phyloP scores from a whole-genome alignment of 495 filamentous ascomycete species.

The Penicillium angulare region DNA sequence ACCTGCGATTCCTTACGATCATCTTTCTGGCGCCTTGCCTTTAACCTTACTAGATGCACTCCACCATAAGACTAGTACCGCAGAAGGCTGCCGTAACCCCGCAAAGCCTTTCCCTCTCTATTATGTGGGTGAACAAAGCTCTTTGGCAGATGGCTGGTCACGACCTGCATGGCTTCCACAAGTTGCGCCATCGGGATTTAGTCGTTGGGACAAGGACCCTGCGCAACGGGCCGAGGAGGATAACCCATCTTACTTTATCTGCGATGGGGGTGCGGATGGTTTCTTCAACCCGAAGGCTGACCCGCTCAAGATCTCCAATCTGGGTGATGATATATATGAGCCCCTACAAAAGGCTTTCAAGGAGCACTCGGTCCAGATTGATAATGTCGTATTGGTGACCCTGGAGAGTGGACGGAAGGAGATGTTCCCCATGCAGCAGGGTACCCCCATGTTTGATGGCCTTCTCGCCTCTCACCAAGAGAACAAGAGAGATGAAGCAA shows the following conservation, averaged over 20 bases:
- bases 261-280: slow-evolving; percentile 13
- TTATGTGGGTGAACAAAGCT: slow-evolving; percentile 5
- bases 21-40: slow-evolving; percentile 33
- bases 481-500: slow-evolving; percentile 15
- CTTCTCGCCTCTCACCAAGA: slow-evolving; percentile 30
- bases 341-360: slow-evolving; percentile 31
- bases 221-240: slow-evolving; percentile 17
- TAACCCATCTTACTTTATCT: slow-evolving; percentile 18
- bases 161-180: slow-evolving; percentile 30
- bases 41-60: slow-evolving; percentile 31
- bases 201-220: slow-evolving; percentile 23
- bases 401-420: slow-evolving; percentile 50
- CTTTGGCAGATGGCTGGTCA: slow-evolving; percentile 14
- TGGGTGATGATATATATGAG: slow-evolving; percentile 33
- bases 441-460: slow-evolving; percentile 36
- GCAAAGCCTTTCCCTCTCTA: slow-evolving; percentile 23
- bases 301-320: slow-evolving; percentile 44
- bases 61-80: slow-evolving; percentile 16
- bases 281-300: slow-evolving; percentile 40
- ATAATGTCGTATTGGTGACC: slow-evolving; percentile 43
- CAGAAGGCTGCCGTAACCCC: slow-evolving; percentile 24
- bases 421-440: slow-evolving; percentile 44
- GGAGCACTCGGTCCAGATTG: slow-evolving; percentile 31
- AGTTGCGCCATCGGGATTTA: slow-evolving; percentile 26
- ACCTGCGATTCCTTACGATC: slow-evolving; percentile 32